Base-by-base conservation (phyloP, 1,284 basidiomycete genomes). In the Sanghuangporus weigelae region DNA sequence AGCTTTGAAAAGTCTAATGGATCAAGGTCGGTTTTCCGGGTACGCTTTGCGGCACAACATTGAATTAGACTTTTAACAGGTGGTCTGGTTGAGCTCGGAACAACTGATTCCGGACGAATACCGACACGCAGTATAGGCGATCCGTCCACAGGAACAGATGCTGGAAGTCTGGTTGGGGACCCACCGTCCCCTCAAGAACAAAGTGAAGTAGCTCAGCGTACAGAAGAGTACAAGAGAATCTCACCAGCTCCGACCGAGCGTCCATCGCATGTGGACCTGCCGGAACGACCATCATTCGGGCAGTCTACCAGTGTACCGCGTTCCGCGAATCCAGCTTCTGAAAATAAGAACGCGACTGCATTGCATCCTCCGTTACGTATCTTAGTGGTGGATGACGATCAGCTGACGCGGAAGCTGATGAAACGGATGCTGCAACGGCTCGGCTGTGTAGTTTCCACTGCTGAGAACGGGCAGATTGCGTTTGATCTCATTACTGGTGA, bases 401-500 rank as follows among this genome's bases (percentile, higher is more conserved):
- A 81, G 31, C 75, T 95, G 62, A 95, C 94, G 46, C 84, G 93
- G 55, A 86, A 81, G 66, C 78, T 95, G 65, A 95, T 96, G 93
- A 84, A 82, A 56, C 81, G 93, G 44, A 86, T 94, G 77, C 79
- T 96, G 60, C 83, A 84, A 21, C 81, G 92, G 16, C 76, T 96
- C 3, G 93, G 93, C 1, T 94, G 92, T 74, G 73, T 75, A 50
- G 92, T 95, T 19, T 79, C 82, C 2, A 87, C 85, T 4, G 94
- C 95, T n/a, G 92, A 95, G 75, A 95, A 96, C 70, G 94, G 94
- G 5, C 84, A 88, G 71, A 76, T 89, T 36, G 69, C 80, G 3
- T 70, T 81, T 23, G 77, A 79, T 40, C 71, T 78, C 66, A 72
- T 82, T 19, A 68, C 75, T 14, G 71, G 66, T 7, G 65, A 56